A percentile compares a stretch with the other conserved stretches of the same genome.
Evolutionary conservation across 495 filamentous ascomycete genomes (phyloP).

Genomic region (Aspergillus ellipticus): DNA sequence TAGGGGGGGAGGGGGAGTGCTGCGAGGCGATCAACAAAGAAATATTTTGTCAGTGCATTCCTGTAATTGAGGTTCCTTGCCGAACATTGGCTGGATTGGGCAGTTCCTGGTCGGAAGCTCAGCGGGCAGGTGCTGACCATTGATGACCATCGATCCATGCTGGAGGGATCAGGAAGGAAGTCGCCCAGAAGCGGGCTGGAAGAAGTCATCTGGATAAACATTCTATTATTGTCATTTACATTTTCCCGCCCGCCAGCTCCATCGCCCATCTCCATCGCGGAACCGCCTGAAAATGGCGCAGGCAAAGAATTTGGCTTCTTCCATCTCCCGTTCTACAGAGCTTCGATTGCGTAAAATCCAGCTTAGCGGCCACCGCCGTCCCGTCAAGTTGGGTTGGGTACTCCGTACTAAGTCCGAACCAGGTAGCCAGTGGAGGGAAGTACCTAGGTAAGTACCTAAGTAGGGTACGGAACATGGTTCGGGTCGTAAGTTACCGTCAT

Average conservation of each 20-base stretch:
- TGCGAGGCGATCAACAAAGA: not conserved
- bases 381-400: conserved; percentile 14
- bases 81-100: not conserved
- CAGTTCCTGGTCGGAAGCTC: not conserved
- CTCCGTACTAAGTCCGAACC: too few relatives aligned
- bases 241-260: too few relatives aligned
- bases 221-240: not conserved
- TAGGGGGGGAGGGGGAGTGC: not conserved
- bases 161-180: not conserved
- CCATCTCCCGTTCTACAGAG: conserved; percentile 23
- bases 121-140: not conserved
- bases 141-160: not conserved
- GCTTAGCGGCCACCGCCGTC: conserved; percentile 17
- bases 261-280: too few relatives aligned
- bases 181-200: too few relatives aligned
- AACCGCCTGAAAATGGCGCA: not conserved
- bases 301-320: conserved; percentile 22
- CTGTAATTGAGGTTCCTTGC: not conserved
- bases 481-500: not conserved
- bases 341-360: conserved; percentile 24
- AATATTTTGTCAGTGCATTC: not conserved
- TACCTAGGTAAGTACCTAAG: too few relatives aligned
- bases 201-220: not conserved
- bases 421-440: too few relatives aligned
- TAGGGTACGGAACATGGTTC: conserved; percentile 15